Evolutionary conservation across 1,284 basidiomycete genomes (phyloP), one percentile per base, ranked within the genome.

Genomic region (Marasmius sp.): DNA sequence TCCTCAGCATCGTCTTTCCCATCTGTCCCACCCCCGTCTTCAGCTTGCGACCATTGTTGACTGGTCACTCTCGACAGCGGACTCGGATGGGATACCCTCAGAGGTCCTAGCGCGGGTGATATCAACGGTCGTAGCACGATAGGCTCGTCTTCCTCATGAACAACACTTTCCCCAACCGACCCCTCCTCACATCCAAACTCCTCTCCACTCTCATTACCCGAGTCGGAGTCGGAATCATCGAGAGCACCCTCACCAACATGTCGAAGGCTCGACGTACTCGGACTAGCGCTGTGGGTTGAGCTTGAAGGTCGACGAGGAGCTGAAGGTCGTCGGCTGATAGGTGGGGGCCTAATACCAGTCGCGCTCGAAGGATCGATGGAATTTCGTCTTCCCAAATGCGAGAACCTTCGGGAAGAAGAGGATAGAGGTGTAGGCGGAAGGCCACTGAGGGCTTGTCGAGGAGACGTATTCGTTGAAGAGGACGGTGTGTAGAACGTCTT

Each of bases 231-330:
- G 0, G 88, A 91, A 68, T 91, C 89, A 64, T 89, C 87, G 10
- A 93, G 73, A 2, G 88, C 88, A 22, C 91, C 90, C 68, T 92
- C 91, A 11, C 91, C 91, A 2, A 89, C 83, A 66, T 91, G 84
- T 2, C 83, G 77, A 38, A 84, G 72, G 61, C 79, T 85, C 37
- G 62, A 65, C 53, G 66, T 72, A 18, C 75, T 79, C 16, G 78
- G 76, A 65, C 79, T 82, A 8, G 73, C 62, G 60, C 73, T 79
- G 38, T 76, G 70, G 59, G 65, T 63, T 0, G 75, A 74, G 6
- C 74, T 61, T 1, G 77, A 77, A 14, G 76, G 71, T 33, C 77
- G 75, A 52, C 78, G 71, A 22, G 67, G 65, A 0, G 59, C 59
- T 7, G 64, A 64, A 4, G 60, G 51, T 27, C 65, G 58, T 53